These are phyloP conservation scores for Hemileccinum impolitum DNA, from an alignment of 768 basidiomycete species.

Conservation along the genomic window DNA sequence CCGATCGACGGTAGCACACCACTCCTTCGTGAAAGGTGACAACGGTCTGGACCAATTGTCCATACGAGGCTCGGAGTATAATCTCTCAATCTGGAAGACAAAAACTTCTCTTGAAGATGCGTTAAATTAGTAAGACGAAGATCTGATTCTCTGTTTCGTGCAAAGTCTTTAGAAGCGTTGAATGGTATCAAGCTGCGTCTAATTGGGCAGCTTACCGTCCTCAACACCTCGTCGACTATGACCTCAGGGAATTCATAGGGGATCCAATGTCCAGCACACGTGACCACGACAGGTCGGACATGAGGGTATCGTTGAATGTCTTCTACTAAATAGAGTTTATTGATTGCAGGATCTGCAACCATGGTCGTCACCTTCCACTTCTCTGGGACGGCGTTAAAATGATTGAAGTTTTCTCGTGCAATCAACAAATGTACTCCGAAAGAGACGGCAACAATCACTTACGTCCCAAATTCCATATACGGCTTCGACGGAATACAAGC, in stretches of 20 bases:
- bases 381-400: background rate
- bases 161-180: too few species aligned
- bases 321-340: background rate
- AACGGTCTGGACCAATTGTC: too few species aligned
- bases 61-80: too few species aligned
- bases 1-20: too few species aligned
- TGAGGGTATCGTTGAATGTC: slow-evolving; percentile 15
- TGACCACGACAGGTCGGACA: slow-evolving; percentile 7
- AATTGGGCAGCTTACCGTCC: slow-evolving; percentile 2
- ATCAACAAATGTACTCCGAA: too few species aligned
- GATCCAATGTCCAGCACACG: slow-evolving; percentile 24
- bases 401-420: slow-evolving; percentile 5
- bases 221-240: slow-evolving; percentile 17
- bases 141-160: too few species aligned
- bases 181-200: too few species aligned
- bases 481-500: slow-evolving; percentile 8
- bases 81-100: too few species aligned
- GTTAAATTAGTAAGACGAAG: too few species aligned
- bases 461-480: background rate
- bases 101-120: too few species aligned
- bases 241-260: slow-evolving; percentile 25
- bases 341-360: slow-evolving; percentile 17
- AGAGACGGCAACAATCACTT: background rate
- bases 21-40: too few species aligned
- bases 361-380: slow-evolving; percentile 17